phyloP scores from a whole-genome alignment of 306 rosid genomes.

The Dryas alaskensis region DNA sequence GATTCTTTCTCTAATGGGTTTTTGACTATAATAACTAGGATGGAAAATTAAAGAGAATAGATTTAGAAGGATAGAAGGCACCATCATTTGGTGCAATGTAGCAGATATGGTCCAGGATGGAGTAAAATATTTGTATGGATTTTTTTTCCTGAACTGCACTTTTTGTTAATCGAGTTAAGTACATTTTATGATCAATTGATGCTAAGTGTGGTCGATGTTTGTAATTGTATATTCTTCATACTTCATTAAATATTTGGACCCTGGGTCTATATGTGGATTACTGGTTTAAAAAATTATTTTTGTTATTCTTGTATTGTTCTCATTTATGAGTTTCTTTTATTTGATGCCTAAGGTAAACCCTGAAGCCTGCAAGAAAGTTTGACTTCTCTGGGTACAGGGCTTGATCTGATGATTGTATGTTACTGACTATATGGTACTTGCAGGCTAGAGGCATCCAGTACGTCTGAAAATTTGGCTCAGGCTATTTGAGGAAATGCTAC shows the following conservation, averaged over 20 bases:
- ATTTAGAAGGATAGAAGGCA: background rate
- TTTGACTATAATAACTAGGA: too few relatives aligned
- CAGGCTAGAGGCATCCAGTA: constrained; percentile 63
- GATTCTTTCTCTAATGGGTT: too few relatives aligned
- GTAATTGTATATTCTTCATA: background rate
- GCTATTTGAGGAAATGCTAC: constrained; percentile 36
- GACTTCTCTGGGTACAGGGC: background rate
- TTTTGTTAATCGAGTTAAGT: background rate
- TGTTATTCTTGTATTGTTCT: background rate
- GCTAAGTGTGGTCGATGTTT: background rate
- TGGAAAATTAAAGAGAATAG: background rate
- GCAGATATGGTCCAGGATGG: background rate
- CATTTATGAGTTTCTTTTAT: background rate
- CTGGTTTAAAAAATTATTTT: background rate
- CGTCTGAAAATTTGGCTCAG: constrained; percentile 70
- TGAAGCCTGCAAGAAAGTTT: background rate
- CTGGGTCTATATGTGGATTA: background rate
- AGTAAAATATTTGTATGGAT: background rate
- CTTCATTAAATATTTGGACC: background rate
- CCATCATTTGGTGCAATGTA: background rate
- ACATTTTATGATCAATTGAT: background rate
- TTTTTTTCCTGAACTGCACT: background rate
- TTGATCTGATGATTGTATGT: constrained; percentile 7
- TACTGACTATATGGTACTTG: constrained; percentile 27
- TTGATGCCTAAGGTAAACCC: background rate